A percentile compares a stretch with the other conserved stretches of the same genome.
Evolutionary conservation across 805 yeast species (phyloP).

Genomic region (Priceomyces haplophilus): DNA sequence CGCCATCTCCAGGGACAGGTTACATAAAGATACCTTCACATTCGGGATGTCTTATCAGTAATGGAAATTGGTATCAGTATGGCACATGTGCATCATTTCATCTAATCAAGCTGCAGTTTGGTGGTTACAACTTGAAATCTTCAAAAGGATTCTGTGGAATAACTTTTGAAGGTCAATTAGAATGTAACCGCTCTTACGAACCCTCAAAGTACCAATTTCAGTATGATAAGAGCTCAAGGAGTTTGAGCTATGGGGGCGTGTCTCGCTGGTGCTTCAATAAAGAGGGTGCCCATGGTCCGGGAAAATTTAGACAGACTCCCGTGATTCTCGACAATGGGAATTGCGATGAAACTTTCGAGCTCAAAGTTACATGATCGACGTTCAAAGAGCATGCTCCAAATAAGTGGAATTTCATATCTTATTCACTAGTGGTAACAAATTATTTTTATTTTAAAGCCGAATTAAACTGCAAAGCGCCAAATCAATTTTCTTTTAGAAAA

Average conservation of each 20-base stretch:
- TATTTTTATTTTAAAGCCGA: too few species aligned
- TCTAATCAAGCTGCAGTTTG: conserved; percentile 55
- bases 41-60: conserved; percentile 76
- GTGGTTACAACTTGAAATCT: conserved; percentile 68
- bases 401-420: background rate
- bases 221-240: conserved; percentile 42
- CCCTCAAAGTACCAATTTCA: conserved; percentile 49
- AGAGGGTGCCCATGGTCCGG: conserved; percentile 28
- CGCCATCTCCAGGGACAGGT: conserved; percentile 19
- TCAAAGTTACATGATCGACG: conserved; percentile 1
- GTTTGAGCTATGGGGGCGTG: conserved; percentile 60
- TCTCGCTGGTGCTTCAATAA: conserved; percentile 55
- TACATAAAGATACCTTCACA: conserved; percentile 49
- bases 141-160: conserved; percentile 74
- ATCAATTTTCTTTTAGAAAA: too few species aligned
- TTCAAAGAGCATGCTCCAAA: too few species aligned
- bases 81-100: conserved; percentile 86
- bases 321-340: conserved; percentile 17
- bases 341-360: conserved; percentile 11
- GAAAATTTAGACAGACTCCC: conserved; percentile 22
- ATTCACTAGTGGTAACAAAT: too few species aligned
- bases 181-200: conserved; percentile 17
- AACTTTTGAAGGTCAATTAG: conserved; percentile 15
- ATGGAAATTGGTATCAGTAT: conserved; percentile 76
- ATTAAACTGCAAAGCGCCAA: too few species aligned